phyloP scores from a whole-genome alignment of 371 early-diverging fungal genomes.

The Mucor circinelloides region DNA sequence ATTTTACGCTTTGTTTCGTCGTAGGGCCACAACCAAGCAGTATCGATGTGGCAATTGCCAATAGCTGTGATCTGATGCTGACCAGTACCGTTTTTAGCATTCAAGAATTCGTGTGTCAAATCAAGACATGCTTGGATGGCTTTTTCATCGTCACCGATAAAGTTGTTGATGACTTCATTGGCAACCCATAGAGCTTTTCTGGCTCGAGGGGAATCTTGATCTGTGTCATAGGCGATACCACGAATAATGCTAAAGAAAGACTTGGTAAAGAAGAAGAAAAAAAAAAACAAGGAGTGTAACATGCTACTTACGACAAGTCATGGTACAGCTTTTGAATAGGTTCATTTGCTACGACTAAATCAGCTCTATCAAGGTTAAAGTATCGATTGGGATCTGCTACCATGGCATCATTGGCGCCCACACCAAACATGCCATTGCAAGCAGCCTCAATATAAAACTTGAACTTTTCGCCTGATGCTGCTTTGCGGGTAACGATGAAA shows the following conservation, averaged over 20 bases:
- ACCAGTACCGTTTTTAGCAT: conserved; percentile 52
- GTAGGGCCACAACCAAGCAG: conserved; percentile 91
- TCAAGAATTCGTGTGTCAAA: conserved; percentile 68
- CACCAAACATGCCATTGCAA: conserved; percentile 94
- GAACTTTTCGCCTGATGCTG: conserved; percentile 62
- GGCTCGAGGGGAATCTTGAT: conserved; percentile 65
- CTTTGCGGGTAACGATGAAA: conserved; percentile 66
- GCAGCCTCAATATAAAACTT: conserved; percentile 88
- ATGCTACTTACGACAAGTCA: conserved; percentile 54
- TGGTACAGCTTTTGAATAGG: conserved; percentile 69
- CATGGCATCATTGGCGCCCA: conserved; percentile 63
- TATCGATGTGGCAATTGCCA: conserved; percentile 88
- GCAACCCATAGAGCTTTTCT: conserved; percentile 73
- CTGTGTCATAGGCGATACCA: conserved; percentile 79
- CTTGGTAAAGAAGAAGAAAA: background rate
- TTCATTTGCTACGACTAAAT: conserved; percentile 72
- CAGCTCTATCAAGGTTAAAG: conserved; percentile 57
- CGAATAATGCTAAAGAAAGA: conserved; percentile 57
- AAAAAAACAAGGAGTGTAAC: background rate
- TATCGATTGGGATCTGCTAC: conserved; percentile 72
- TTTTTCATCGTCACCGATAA: conserved; percentile 54
- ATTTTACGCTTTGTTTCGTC: conserved; percentile 96
- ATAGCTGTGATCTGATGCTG: conserved; percentile 75
- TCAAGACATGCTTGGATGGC: conserved; percentile 59
- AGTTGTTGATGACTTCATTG: conserved; percentile 81